Evolutionary conservation across 2,329 filamentous ascomycete species (phyloP).

Genomic region (Talaromyces sp.): DNA sequence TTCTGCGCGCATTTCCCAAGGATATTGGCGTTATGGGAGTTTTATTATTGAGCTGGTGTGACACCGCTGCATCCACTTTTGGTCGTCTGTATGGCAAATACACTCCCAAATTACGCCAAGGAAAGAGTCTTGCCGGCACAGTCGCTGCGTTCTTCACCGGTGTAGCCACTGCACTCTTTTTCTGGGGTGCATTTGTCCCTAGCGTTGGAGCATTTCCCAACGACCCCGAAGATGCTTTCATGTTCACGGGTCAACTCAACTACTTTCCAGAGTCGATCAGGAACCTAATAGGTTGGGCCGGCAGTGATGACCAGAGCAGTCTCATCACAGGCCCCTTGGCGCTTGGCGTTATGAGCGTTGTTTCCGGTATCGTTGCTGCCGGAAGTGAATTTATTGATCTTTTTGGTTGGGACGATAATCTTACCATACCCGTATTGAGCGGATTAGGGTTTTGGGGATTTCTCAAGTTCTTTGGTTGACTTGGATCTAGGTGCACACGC

Average conservation of each 20-base stretch:
- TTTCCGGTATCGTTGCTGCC: conserved; percentile 84
- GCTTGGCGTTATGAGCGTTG: conserved; percentile 74
- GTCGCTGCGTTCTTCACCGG: conserved; percentile 79
- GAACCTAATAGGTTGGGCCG: conserved; percentile 59
- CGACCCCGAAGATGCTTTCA: conserved; percentile 68
- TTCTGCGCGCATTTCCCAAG: conserved; percentile 84
- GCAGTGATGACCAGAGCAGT: conserved; percentile 38
- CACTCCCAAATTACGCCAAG: conserved; percentile 76
- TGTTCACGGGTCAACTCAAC: conserved; percentile 73
- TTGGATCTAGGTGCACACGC: not conserved
- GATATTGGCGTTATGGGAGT: conserved; percentile 88
- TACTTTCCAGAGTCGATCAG: conserved; percentile 61
- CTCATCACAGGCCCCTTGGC: conserved; percentile 69
- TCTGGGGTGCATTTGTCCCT: conserved; percentile 84
- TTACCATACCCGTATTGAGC: conserved; percentile 91
- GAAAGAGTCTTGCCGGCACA: conserved; percentile 89
- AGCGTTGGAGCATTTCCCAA: conserved; percentile 63
- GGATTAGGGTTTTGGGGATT: conserved; percentile 88
- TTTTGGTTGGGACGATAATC: conserved; percentile 94
- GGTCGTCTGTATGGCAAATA: conserved; percentile 85
- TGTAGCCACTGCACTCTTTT: conserved; percentile 75
- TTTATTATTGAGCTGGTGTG: conserved; percentile 92
- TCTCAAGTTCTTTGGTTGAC: conserved; percentile 69
- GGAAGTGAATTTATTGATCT: conserved; percentile 87
- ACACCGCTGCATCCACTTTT: conserved; percentile 93